Percentiles rank a stretch among this genome's conserved stretches.
These are phyloP conservation scores for Heimioporus sp. DNA, from an alignment of 768 basidiomycete genomes.

Conservation along the genomic window DNA sequence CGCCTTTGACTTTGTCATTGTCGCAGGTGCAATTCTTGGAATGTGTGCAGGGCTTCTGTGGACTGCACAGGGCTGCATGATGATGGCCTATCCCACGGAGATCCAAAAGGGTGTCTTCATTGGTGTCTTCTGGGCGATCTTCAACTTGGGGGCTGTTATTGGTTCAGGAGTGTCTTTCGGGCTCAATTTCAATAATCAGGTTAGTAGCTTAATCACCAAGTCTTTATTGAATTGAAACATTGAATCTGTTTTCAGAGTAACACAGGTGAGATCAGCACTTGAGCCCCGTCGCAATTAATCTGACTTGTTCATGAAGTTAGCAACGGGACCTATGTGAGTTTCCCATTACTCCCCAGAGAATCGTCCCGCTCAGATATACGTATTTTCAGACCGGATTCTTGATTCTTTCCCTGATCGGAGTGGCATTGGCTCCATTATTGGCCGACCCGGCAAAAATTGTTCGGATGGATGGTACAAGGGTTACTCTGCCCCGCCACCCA, in stretches of 20 bases:
- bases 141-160: conserved; percentile 79
- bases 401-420: conserved; percentile 66
- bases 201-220: conserved; percentile 28
- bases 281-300: background rate
- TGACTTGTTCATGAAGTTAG: conserved; percentile 40
- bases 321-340: conserved; percentile 72
- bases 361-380: background rate
- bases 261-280: conserved; percentile 22
- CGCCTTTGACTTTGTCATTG: conserved; percentile 64
- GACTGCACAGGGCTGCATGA: conserved; percentile 84
- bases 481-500: conserved; percentile 59
- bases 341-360: background rate
- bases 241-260: conserved; percentile 19
- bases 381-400: conserved; percentile 70
- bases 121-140: conserved; percentile 80
- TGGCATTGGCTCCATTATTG: conserved; percentile 65
- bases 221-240: background rate
- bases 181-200: conserved; percentile 62
- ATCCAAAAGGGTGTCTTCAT: conserved; percentile 74
- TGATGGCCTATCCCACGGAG: conserved; percentile 83
- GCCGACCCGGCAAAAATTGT: conserved; percentile 70
- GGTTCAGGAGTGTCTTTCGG: conserved; percentile 75
- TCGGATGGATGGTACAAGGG: conserved; percentile 71
- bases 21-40: conserved; percentile 70
- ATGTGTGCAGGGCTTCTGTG: conserved; percentile 71